Evolutionary conservation across 768 basidiomycete genomes (phyloP).

Genomic region (Tylopilus balloui): DNA sequence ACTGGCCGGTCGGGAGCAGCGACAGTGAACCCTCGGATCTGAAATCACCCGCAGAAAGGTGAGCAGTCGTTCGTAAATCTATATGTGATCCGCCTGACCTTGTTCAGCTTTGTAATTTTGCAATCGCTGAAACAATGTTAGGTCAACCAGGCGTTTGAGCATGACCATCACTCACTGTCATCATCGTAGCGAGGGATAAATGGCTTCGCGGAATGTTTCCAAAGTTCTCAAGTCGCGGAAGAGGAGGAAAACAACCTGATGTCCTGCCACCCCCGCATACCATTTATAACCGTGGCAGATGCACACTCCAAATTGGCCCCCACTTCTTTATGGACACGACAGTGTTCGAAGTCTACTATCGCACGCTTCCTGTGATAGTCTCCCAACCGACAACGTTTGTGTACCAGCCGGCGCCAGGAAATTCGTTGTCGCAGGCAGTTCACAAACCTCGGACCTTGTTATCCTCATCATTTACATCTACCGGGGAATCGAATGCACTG

Average conservation of each 20-base stretch:
- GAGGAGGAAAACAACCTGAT: conserved; percentile 53
- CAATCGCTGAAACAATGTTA: conserved; percentile 72
- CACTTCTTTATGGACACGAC: conserved; percentile 65
- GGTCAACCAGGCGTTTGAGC: conserved; percentile 9
- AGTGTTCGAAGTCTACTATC: conserved; percentile 72
- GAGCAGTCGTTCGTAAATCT: neutral
- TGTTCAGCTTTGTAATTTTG: conserved; percentile 51
- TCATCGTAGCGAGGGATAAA: conserved; percentile 56
- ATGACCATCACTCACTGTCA: conserved; percentile 13
- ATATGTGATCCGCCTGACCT: conserved; percentile 6
- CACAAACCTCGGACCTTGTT: conserved; percentile 23
- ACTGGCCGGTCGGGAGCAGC: conserved; percentile 53
- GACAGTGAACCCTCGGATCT: conserved; percentile 40
- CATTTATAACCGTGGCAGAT: conserved; percentile 60
- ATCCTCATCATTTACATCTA: conserved; percentile 17
- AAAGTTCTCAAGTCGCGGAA: conserved; percentile 64
- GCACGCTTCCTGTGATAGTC: conserved; percentile 31
- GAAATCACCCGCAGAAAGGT: conserved; percentile 59
- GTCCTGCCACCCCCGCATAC: conserved; percentile 61
- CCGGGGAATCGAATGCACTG: conserved; percentile 36
- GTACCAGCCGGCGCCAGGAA: conserved; percentile 26
- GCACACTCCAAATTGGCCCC: conserved; percentile 70
- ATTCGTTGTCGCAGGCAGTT: conserved; percentile 27
- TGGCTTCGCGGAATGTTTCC: conserved; percentile 65
- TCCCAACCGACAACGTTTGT: conserved; percentile 22